Evolutionary conservation across 495 filamentous ascomycete species (phyloP).

Genomic region (Echria macrotheca): DNA sequence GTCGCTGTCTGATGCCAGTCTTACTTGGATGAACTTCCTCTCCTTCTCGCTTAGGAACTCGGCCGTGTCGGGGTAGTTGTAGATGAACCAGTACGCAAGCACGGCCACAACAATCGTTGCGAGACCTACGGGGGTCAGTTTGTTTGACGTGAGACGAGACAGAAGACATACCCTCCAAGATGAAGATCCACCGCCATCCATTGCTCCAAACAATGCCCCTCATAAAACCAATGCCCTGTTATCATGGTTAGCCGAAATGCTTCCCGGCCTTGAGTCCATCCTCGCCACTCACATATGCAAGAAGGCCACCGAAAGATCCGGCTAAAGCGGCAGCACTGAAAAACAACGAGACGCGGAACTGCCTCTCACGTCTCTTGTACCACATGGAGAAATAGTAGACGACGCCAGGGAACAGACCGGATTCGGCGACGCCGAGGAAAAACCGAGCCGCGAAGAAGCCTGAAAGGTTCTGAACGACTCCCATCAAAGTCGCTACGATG

Average conservation of each 20-base stretch:
- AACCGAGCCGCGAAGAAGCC: conserved; percentile 61
- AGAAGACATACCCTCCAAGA: conserved; percentile 39
- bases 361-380: conserved; percentile 66
- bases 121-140: conserved; percentile 53
- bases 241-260: no score
- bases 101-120: conserved; percentile 59
- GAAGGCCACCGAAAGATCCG: conserved; percentile 73
- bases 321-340: conserved; percentile 69
- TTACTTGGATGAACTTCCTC: conserved; percentile 51
- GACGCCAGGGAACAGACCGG: conserved; percentile 66
- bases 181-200: conserved; percentile 84
- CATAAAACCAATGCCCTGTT: conserved; percentile 53
- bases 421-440: conserved; percentile 52
- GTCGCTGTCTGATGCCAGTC: conserved; percentile 57
- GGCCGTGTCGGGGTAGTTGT: conserved; percentile 67
- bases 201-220: conserved; percentile 55
- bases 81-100: conserved; percentile 62
- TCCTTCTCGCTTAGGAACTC: conserved; percentile 63
- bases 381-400: conserved; percentile 84
- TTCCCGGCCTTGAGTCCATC: no score
- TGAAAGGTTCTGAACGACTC: conserved; percentile 59
- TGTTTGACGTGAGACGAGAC: not conserved
- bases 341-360: conserved; percentile 70
- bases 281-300: conserved; percentile 56
- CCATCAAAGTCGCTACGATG: conserved; percentile 64